Conservation (phyloP, 2,329 filamentous ascomycete species). For the Metarhizium anisopliae region DNA sequence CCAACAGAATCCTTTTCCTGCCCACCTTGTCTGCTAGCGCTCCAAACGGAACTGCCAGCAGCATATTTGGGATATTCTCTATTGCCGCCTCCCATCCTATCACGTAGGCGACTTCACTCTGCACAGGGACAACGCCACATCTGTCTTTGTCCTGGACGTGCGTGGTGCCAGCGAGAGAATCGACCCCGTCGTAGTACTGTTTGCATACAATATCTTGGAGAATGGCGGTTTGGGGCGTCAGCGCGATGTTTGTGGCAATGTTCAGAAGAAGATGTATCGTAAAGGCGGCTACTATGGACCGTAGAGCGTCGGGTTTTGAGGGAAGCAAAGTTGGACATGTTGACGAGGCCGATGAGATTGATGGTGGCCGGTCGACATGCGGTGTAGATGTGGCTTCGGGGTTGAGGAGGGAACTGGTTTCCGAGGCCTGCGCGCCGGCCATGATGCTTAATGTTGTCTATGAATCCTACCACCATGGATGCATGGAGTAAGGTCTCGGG, state of each 20-base stretch:
- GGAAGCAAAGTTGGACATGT: too few relatives aligned
- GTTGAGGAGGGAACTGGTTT: background rate
- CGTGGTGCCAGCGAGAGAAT: too few relatives aligned
- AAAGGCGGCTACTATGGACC: constrained; percentile 4
- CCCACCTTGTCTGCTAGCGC: constrained; percentile 10
- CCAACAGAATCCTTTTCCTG: constrained; percentile 11
- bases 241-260: too few relatives aligned
- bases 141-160: too few relatives aligned
- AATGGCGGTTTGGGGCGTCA: too few relatives aligned
- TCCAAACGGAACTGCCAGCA: background rate
- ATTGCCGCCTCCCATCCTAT: constrained; percentile 9
- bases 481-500: too few relatives aligned
- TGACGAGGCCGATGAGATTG: background rate
- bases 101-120: constrained; percentile 9
- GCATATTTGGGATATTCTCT: constrained; percentile 8
- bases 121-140: too few relatives aligned
- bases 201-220: too few relatives aligned
- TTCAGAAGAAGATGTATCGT: too few relatives aligned
- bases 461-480: too few relatives aligned
- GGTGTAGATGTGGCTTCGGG: background rate
- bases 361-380: background rate
- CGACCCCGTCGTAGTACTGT: too few relatives aligned
- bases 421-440: background rate
- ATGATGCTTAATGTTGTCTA: background rate
- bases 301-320: too few relatives aligned